Evolutionary conservation across 441 rosid genomes (phyloP).

Genomic region (Gossypium schwendimanii): DNA sequence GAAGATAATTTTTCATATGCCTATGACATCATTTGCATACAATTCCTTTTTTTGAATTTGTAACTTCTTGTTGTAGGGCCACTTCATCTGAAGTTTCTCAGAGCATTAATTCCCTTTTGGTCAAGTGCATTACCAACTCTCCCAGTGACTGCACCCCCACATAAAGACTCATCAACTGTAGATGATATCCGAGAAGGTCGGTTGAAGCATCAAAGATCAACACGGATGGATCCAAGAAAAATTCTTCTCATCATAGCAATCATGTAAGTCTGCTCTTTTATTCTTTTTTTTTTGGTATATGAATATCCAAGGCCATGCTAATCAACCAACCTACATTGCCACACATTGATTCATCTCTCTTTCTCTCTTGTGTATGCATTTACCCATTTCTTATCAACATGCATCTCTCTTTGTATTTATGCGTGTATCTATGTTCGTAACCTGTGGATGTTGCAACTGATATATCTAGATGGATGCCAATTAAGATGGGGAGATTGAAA

Average conservation of each 20-base stretch:
- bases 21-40: neutral
- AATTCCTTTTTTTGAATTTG: neutral
- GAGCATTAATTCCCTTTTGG: conserved; percentile 97
- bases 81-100: conserved; percentile 78
- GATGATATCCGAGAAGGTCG: conserved; percentile 68
- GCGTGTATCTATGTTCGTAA: neutral
- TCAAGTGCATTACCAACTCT: conserved; percentile 89
- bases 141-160: conserved; percentile 93
- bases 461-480: neutral
- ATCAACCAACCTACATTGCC: neutral
- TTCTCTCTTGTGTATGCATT: neutral
- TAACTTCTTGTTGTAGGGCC: conserved; percentile 50
- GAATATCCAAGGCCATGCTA: neutral
- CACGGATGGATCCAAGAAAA: conserved; percentile 87
- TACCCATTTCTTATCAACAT: neutral
- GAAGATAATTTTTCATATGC: neutral
- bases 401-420: neutral
- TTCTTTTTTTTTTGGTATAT: neutral
- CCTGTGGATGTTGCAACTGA: neutral
- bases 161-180: conserved; percentile 56
- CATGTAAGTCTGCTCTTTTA: conserved; percentile 41
- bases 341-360: neutral
- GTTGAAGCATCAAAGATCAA: conserved; percentile 54
- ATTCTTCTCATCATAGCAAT: conserved; percentile 80
- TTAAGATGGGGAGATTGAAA: neutral